Base-by-base conservation (phyloP, 1,284 basidiomycete species). In the Rhodofomes roseus region DNA sequence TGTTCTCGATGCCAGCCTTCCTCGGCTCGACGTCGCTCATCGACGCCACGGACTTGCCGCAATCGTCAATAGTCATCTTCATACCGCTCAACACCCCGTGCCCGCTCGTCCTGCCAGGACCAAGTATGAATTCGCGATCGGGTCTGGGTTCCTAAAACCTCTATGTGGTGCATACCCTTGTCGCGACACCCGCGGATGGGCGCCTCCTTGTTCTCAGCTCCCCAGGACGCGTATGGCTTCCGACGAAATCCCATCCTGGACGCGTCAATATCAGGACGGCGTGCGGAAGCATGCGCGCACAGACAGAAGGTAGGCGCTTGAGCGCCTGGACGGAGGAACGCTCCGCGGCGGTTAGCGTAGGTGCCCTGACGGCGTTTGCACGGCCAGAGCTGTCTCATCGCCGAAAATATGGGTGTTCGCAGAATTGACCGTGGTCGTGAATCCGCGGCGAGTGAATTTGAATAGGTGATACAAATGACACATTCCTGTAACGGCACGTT, bases 171-270 rank as follows among this genome's bases (percentile, higher is more conserved):
- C 18, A 75, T 75, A 1, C 74, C 73, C 4, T 76, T 76, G 2
- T 77, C 73, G 51, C 84, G 86, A 59, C 81, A 81, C 22, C 89
- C 70, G 2, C 89, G 84, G 6, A 91, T 68, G 1, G 87, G 83
- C 0, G 79, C 75, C 67, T 90, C 88, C 55, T 83, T 81, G 70
- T 89, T 87, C 57, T 90, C 85, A 2, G 79, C 78, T 0, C 89
- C 89, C 86, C 86, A 90, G 60, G 73, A 78, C 40, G 84, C 79
- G 67, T 82, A 89, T 90, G 8, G 89, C 89, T 27, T 89, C 87
- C 1, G 83, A 80, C 85, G 85, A 89, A 20, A 81, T 78, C 2
- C 86, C 86, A 64, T 91, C 89, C 4, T 59, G 56, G 70, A 90
- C 78, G 12, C 89, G 82, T 22, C 75, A 74, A 69, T 88, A 92